Evolutionary conservation across 805 yeast species (phyloP).

Genomic region (Danielia reshetovae): DNA sequence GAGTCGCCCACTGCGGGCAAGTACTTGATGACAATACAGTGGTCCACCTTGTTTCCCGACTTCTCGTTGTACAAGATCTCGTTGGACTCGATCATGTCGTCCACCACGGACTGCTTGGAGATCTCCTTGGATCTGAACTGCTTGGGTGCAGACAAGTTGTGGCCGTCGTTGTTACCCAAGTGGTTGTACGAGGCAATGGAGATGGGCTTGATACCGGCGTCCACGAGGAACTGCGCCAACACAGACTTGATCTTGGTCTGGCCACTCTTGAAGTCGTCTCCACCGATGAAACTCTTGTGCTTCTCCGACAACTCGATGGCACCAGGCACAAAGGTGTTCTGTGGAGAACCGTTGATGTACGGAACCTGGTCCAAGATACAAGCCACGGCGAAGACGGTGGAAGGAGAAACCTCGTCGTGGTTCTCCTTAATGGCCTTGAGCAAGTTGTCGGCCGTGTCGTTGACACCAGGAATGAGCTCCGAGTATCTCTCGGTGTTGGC

Average conservation of each 20-base stretch:
- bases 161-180: conserved; percentile 95
- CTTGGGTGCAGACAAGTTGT: conserved; percentile 82
- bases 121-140: conserved; percentile 96
- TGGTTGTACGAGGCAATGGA: conserved; percentile 96
- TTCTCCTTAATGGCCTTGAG: conserved; percentile 68
- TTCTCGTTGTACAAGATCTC: conserved; percentile 78
- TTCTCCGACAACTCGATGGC: conserved; percentile 83
- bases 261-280: conserved; percentile 96
- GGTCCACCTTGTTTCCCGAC: conserved; percentile 76
- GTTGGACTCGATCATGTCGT: conserved; percentile 88
- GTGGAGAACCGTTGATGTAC: conserved; percentile 95
- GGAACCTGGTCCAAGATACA: conserved; percentile 84
- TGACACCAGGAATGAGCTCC: conserved; percentile 71
- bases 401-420: conserved; percentile 84
- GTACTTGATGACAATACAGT: conserved; percentile 92
- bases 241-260: conserved; percentile 97
- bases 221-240: conserved; percentile 90
- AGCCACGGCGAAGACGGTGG: conserved; percentile 93
- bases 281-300: conserved; percentile 77
- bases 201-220: conserved; percentile 93
- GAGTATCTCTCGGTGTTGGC: conserved; percentile 96
- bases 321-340: conserved; percentile 96
- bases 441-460: conserved; percentile 83
- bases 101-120: conserved; percentile 88
- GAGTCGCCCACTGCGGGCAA: conserved; percentile 93